These are phyloP conservation scores for Malania oleifera DNA, from an alignment of 164 flowering plant species.

Conservation along the genomic window DNA sequence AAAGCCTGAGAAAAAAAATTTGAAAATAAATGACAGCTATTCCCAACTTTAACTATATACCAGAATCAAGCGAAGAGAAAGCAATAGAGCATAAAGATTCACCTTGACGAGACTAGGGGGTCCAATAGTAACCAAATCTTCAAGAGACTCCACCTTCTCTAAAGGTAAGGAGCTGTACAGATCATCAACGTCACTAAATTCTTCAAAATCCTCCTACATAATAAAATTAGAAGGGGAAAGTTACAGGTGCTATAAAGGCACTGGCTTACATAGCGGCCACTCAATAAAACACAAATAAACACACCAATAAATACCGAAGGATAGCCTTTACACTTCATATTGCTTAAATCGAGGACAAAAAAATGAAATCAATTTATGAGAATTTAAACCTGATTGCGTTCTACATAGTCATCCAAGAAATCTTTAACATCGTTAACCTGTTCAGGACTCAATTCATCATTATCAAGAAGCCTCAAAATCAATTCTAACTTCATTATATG, in stretches of 20 bases:
- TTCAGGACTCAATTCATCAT: constrained; percentile 97
- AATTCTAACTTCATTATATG: constrained; percentile 92
- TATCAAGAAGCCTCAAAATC: constrained; percentile 88
- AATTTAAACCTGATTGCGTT: constrained; percentile 84
- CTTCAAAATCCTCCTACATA: constrained; percentile 95
- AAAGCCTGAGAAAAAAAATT: no score
- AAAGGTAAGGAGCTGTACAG: constrained; percentile 74
- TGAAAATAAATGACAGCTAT: neutral
- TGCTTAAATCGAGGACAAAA: neutral
- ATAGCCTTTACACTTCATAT: neutral
- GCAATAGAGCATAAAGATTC: constrained; percentile 5
- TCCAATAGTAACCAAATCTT: constrained; percentile 79
- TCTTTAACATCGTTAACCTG: constrained; percentile 96
- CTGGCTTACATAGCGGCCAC: no score
- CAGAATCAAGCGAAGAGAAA: neutral
- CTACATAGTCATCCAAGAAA: constrained; percentile 92
- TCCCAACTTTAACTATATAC: neutral
- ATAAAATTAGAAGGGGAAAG: constrained; percentile 2
- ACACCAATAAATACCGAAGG: neutral
- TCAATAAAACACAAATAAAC: neutral
- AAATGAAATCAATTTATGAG: neutral
- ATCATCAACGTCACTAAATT: constrained; percentile 91
- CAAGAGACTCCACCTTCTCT: constrained; percentile 91
- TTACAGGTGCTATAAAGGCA: neutral
- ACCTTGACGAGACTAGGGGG: constrained; percentile 92